Evolutionary conservation across 176 grass and related monocot genomes (phyloP).

Genomic region (Ensete ventricosum): DNA sequence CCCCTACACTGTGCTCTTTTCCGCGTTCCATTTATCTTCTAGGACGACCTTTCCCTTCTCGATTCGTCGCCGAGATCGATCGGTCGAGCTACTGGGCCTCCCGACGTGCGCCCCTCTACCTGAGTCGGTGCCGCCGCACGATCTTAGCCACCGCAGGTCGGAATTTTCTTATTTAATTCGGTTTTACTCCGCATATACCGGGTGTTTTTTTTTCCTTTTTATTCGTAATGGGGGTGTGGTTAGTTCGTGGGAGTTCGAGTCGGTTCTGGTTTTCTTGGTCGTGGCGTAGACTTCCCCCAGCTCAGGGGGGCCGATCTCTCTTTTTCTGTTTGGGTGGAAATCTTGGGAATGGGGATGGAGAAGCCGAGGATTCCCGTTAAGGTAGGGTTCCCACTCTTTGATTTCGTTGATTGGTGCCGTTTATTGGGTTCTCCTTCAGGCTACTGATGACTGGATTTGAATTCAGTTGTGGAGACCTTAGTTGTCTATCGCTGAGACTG

Average conservation of each 20-base stretch:
- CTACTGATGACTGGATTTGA: too few species aligned
- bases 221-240: neutral
- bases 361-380: neutral
- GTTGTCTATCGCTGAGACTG: neutral
- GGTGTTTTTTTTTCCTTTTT: neutral
- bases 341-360: conserved; percentile 4
- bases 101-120: conserved; percentile 2
- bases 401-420: neutral
- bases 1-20: neutral
- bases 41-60: neutral
- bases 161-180: neutral
- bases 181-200: neutral
- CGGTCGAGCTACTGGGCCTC: neutral
- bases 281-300: neutral
- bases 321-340: neutral
- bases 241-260: neutral
- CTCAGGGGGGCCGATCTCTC: neutral
- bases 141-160: neutral
- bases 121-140: neutral
- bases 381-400: neutral
- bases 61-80: neutral
- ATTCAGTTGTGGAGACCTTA: too few species aligned
- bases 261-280: neutral
- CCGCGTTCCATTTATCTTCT: too few species aligned
- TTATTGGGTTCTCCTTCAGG: neutral